Evolutionary conservation across 2,329 filamentous ascomycete genomes (phyloP), one percentile per base, ranked within the genome.

Genomic region (Aspergillus amoenus): DNA sequence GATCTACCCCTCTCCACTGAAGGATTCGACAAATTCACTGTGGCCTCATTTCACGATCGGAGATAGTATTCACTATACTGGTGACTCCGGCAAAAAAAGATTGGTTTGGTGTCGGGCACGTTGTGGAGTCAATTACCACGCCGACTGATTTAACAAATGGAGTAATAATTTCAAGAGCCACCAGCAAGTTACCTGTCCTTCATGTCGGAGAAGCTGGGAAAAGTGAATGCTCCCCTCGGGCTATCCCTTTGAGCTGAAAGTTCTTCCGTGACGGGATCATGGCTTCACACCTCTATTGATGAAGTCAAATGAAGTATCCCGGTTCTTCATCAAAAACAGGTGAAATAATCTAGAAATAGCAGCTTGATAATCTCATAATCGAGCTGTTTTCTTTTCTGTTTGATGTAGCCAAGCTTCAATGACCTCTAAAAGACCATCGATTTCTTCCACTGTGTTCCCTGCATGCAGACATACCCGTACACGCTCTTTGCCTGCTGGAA

Each of bases 381-480:
- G 57, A 18, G 62, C 59, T 6, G 42, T 12, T 13, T 54, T 59
- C 27, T 58, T 60, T 44, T 63, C 47, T 6, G 24, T 57, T 11
- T 53, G 52, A 13, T 61, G 55, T 39, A 79, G 68, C 85, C 85
- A 88, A 1, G 67, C 61, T 46, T 75, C 73, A 8, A 88, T 78
- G 0, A 73, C 76, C 7, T 60, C 67, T 0, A 82, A 76, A 21
- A 90, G 68, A 0, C 75, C 78, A 5, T 86, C 78, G 0, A 89
- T 77, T 57, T 90, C 79, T 4, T 76, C 73, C 6, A 74, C 58
- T 0, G 83, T 86, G 60, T 90, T 91, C 0, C 82, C 84, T 0
- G 87, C 84, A 70, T 91, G 88, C 2, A 91, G 68, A 69, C 87
- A 90, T 0, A 91, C 77, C 8, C 88, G 76, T 0, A 90, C 82